Evolutionary conservation across 1,284 basidiomycete species (phyloP), one percentile per base, ranked within the genome.

Genomic region (Stereum hirsutum): DNA sequence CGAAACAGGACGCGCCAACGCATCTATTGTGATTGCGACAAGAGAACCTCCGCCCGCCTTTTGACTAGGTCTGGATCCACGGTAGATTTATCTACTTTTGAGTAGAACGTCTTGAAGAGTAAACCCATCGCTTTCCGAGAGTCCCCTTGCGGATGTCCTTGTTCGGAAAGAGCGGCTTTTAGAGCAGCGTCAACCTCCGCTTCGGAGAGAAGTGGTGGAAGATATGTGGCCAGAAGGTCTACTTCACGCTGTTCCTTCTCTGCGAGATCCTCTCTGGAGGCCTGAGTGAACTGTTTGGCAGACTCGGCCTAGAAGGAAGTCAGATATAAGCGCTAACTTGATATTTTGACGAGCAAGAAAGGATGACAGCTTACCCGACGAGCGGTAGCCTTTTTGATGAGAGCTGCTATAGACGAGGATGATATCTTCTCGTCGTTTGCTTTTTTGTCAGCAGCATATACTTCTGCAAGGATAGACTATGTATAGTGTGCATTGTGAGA

Each of bases 401-500:
- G 70, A 41, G 61, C 56, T 20, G 61, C 46, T 32, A 82, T 69
- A 28, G 63, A 59, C 5, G 74, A 64, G 10, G 72, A 61, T 17
- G 69, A 48, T 8, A 74, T 54, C 30, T 68, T 60, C 26, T 62
- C 57, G 39, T 63, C 62, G 17, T 46, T 39, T 4, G 68, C 59
- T 4, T 57, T 57, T 58, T 87, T 87, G 62, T 85, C 83, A 28
- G 74, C 68, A 15, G 72, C 66, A 51, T 85, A 78, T 2, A 87
- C 68, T 47, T 87, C 82, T 6, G 82, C 69, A 8, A 85, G 65
- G 27, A 82, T 69, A 15, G 80, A 78, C 81, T 85, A 45, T 14
- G 17, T 26, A n/a, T 2, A 34, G 36, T 40, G 26, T 21, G 25
- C 24, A 37, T 37, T 17, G 21, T 21, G 21, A 41, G 23, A 23